Percentiles rank a stretch among this genome's conserved stretches.
Conservation (phyloP, 345 rosid genomes). For the Mallotus nudiflorus region DNA sequence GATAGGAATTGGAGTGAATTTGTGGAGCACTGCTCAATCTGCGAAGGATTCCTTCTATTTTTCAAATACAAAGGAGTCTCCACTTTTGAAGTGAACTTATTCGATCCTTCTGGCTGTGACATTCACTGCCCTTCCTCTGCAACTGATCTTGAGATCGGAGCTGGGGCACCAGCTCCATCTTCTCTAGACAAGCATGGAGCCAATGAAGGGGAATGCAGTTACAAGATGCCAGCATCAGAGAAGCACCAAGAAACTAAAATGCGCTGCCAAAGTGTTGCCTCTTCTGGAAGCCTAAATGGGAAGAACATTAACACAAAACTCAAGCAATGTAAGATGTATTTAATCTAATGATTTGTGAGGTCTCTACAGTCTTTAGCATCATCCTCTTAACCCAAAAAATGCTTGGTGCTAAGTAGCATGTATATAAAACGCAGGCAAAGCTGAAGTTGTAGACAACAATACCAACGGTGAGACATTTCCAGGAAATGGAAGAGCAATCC, state of each 20-base stretch:
- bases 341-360: no score
- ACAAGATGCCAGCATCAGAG: not conserved
- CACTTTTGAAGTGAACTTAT: constrained; percentile 33
- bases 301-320: no score
- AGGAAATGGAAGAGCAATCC: constrained; percentile 34
- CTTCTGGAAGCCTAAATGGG: not conserved
- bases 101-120: constrained; percentile 33
- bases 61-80: constrained; percentile 38
- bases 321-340: no score
- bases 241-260: not conserved
- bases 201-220: not conserved
- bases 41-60: constrained; percentile 31
- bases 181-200: not conserved
- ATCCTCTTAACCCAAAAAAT: not conserved
- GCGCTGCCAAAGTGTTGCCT: not conserved
- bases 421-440: constrained; percentile 15
- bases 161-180: not conserved
- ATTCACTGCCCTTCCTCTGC: constrained; percentile 26
- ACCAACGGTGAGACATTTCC: constrained; percentile 10
- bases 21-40: constrained; percentile 30
- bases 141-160: constrained; percentile 30
- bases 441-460: constrained; percentile 15
- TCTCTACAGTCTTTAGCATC: not conserved
- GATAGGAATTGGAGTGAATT: constrained; percentile 43
- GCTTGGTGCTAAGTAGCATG: not conserved